phyloP scores from a whole-genome alignment of 495 filamentous ascomycete species.

The Penicillium canescens region DNA sequence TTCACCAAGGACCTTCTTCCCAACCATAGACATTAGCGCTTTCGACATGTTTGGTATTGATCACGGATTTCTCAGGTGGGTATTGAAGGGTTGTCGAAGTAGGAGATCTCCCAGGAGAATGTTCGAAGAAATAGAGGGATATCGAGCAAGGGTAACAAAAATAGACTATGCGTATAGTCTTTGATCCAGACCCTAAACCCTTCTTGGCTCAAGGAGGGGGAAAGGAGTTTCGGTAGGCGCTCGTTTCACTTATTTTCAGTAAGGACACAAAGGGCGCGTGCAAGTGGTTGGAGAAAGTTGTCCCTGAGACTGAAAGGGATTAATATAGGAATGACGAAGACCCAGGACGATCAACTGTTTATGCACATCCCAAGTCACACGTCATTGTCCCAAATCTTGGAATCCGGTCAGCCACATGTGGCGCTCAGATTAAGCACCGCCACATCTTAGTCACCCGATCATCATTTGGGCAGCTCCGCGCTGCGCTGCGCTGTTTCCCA shows the following conservation, averaged over 20 bases:
- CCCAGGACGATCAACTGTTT: constrained; percentile 4
- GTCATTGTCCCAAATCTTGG: constrained; percentile 17
- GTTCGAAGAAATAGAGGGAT: constrained; percentile 15
- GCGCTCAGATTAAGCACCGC: constrained; percentile 7
- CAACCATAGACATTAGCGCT: constrained; percentile 54
- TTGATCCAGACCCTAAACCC: constrained; percentile 1
- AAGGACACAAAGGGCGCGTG: neutral
- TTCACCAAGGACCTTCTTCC: constrained; percentile 67
- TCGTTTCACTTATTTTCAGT: neutral
- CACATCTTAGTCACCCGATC: constrained; percentile 24
- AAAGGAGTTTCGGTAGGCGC: constrained; percentile 19
- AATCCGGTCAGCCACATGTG: constrained; percentile 15
- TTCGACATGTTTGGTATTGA: constrained; percentile 48
- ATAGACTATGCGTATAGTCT: constrained; percentile 15
- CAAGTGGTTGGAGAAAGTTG: neutral
- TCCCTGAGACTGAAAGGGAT: neutral
- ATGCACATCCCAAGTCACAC: neutral
- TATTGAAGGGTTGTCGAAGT: neutral
- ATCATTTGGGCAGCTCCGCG: constrained; percentile 14
- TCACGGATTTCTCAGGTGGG: neutral
- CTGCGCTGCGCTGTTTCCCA: constrained; percentile 9
- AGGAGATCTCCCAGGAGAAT: neutral
- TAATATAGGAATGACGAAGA: constrained; percentile 6
- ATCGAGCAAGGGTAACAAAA: constrained; percentile 16
- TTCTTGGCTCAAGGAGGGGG: constrained; percentile 5